Percentiles rank a stretch among this genome's conserved stretches.
Evolutionary conservation across 768 basidiomycete genomes (phyloP).

Genomic region (Termitomyces sp.): DNA sequence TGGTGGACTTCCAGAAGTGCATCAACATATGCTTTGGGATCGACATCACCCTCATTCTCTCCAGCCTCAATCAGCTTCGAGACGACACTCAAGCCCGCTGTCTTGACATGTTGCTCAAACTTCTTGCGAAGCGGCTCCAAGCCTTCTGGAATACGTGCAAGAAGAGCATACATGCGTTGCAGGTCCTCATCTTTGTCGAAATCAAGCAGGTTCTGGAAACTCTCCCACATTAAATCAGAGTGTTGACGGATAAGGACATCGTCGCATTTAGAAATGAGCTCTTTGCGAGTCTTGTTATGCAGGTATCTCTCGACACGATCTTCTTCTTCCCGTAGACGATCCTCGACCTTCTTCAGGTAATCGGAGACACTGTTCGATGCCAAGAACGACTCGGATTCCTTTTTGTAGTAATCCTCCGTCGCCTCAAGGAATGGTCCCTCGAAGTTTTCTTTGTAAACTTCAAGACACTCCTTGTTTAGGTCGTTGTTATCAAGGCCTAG

Average conservation of each 20-base stretch:
- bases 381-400: slow-evolving; percentile 90
- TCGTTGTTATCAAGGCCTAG: slow-evolving; percentile 90
- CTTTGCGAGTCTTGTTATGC: slow-evolving; percentile 85
- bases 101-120: slow-evolving; percentile 96
- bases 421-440: slow-evolving; percentile 84
- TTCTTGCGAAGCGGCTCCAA: slow-evolving; percentile 89
- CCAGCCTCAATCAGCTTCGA: slow-evolving; percentile 68
- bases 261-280: slow-evolving; percentile 84
- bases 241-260: slow-evolving; percentile 91
- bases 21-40: slow-evolving; percentile 96
- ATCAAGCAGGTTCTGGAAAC: slow-evolving; percentile 89
- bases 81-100: slow-evolving; percentile 79
- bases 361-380: slow-evolving; percentile 91
- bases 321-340: slow-evolving; percentile 90
- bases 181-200: slow-evolving; percentile 96
- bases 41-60: slow-evolving; percentile 64
- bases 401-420: slow-evolving; percentile 90
- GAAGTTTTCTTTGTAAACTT: slow-evolving; percentile 93
- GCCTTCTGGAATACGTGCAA: slow-evolving; percentile 91
- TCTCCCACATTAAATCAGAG: slow-evolving; percentile 87
- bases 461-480: slow-evolving; percentile 90
- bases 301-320: slow-evolving; percentile 94
- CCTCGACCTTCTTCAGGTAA: slow-evolving; percentile 95
- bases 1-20: slow-evolving; percentile 88
- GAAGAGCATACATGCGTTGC: slow-evolving; percentile 92